These are phyloP conservation scores for Cryptosporidium parvum DNA, from an alignment of 169 alveolate genomes.

Conservation along the genomic window DNA sequence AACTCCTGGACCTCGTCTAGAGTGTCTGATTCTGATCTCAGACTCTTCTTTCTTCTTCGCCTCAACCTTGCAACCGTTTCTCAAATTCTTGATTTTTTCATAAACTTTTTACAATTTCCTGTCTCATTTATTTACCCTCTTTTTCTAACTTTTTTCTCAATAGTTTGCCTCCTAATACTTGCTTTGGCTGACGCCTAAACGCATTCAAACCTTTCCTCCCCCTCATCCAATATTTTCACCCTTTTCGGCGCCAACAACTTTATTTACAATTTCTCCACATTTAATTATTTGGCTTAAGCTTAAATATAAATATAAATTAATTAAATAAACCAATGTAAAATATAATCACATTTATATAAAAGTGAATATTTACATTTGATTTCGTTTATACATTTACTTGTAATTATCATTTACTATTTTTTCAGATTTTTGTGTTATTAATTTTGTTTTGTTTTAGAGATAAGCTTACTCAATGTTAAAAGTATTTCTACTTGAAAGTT, in stretches of 20 bases:
- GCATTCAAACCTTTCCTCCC: conserved; percentile 44
- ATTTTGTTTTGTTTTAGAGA: not conserved
- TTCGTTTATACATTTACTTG: not conserved
- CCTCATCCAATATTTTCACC: conserved; percentile 51
- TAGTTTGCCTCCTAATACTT: conserved; percentile 66
- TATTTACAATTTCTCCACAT: not conserved
- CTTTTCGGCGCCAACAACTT: not conserved
- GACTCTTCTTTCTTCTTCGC: conserved; percentile 1
- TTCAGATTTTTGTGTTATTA: not conserved
- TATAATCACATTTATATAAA: too few relatives aligned
- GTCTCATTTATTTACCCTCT: conserved; percentile 56
- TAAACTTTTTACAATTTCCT: not conserved
- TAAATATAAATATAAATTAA: not conserved
- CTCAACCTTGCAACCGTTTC: conserved; percentile 6
- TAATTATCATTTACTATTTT: not conserved
- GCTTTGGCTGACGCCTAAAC: conserved; percentile 76
- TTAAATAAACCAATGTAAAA: too few relatives aligned
- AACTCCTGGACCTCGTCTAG: conserved; percentile 19
- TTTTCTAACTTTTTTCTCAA: conserved; percentile 11
- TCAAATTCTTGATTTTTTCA: conserved; percentile 16
- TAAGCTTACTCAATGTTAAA: not conserved
- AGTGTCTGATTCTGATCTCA: conserved; percentile 9
- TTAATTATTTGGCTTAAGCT: not conserved
- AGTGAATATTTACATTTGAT: too few relatives aligned
- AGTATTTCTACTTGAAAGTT: too few relatives aligned